Base-by-base conservation (phyloP, 352 stramenopile genomes). In the Lagenidium giganteum region DNA sequence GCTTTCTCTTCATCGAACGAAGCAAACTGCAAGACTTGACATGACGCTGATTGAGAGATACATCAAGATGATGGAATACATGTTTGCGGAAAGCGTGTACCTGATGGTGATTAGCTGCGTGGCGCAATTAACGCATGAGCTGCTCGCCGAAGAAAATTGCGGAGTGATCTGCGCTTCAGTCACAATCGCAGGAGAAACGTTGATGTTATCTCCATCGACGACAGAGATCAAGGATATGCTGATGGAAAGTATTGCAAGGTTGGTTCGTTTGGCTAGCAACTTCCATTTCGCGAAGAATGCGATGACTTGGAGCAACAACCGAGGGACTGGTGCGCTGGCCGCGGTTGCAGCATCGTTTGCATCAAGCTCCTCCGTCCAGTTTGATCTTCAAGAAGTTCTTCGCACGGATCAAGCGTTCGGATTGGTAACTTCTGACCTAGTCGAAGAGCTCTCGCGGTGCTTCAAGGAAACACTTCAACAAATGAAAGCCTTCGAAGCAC, bases 241-340 rank as follows among this genome's bases (percentile, higher is more conserved):
- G 27, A 54, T 83, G 8, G 70, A 85, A 33, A 54, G 63, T 1
- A 47, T 87, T 14, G 66, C 72, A 5, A 37, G 58, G 20, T 44
- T 88, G 7, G 69, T 83, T 48, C 69, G 70, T 1, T 64, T 86
- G 7, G 61, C 70, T 2, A 67, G 57, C 26, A 83, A 74, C 26
- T 85, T 86, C 24, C 68, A 80, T 41, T 82, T 81, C 26, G 69
- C 70, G 3, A 80, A 81, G 39, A 83, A 85, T 23, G 70, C 70
- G 3, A 60, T 73, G 24, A 44, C 53, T 3, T 86, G 66, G 66
- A 83, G 66, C 34, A 71, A 51, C 33, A 84, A 67, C 34, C 70
- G 64, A 26, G 62, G 64, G 3, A 68, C 58, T 2, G 67, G 65
- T 4, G 47, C 69, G 3, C 46, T 83, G 16, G 43, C 65, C 4